phyloP scores from a whole-genome alignment of 192 early-diverging fungal species.

The Backusella liffmaniae region DNA sequence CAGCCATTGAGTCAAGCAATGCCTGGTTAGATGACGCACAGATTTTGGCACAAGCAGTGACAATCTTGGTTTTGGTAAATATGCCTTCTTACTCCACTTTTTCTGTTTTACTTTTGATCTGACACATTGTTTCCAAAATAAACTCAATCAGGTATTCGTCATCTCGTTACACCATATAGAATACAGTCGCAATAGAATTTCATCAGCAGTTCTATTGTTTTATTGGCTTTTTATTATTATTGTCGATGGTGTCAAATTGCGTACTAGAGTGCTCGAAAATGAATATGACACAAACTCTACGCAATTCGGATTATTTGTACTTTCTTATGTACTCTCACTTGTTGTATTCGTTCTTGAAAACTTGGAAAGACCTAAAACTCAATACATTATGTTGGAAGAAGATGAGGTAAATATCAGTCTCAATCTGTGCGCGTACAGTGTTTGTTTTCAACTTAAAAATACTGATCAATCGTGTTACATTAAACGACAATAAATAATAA shows the following conservation, averaged over 20 bases:
- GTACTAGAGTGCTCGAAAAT: conserved; percentile 28
- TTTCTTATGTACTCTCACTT: conserved; percentile 35
- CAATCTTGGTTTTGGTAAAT: conserved; percentile 14
- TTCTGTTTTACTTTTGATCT: background rate
- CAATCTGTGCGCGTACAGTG: background rate
- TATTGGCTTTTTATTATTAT: conserved; percentile 56
- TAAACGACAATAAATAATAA: background rate
- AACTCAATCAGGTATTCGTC: conserved; percentile 16
- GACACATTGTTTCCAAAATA: background rate
- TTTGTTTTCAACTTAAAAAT: background rate
- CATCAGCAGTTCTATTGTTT: conserved; percentile 58
- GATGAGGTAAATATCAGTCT: conserved; percentile 23
- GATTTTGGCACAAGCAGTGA: background rate
- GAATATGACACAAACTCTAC: conserved; percentile 3
- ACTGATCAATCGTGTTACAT: background rate
- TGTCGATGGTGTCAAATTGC: conserved; percentile 39
- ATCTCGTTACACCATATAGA: conserved; percentile 32
- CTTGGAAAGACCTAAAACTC: conserved; percentile 35
- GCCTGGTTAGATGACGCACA: background rate
- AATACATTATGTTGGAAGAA: conserved; percentile 33
- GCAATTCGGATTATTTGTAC: conserved; percentile 29
- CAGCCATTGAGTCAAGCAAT: background rate
- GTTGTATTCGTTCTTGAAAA: conserved; percentile 44
- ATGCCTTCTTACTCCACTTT: background rate
- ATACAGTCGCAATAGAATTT: conserved; percentile 36